Evolutionary conservation across 805 yeast species (phyloP).

Genomic region (Metschnikowia lochheadii): DNA sequence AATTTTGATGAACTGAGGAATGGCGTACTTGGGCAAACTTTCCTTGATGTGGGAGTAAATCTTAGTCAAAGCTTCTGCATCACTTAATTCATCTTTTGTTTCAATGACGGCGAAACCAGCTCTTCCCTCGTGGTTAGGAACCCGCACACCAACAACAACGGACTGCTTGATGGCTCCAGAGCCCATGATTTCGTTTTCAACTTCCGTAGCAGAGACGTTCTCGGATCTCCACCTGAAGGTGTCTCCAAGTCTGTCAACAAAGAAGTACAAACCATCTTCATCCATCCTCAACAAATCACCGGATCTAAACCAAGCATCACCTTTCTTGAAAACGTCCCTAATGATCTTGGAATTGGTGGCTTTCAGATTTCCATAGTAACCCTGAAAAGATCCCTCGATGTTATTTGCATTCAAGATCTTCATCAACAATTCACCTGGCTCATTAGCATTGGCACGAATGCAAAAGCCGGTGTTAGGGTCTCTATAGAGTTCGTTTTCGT

Average conservation of each 20-base stretch:
- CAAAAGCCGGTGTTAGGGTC: slow-evolving; percentile 64
- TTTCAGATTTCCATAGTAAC: slow-evolving; percentile 73
- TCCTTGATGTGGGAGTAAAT: slow-evolving; percentile 26
- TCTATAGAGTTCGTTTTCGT: slow-evolving; percentile 66
- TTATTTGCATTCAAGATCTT: slow-evolving; percentile 59
- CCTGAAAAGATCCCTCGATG: slow-evolving; percentile 78
- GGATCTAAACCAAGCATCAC: slow-evolving; percentile 88
- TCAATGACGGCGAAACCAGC: slow-evolving; percentile 86
- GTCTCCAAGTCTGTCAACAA: slow-evolving; percentile 91
- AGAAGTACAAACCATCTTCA: slow-evolving; percentile 64
- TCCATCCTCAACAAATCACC: slow-evolving; percentile 80
- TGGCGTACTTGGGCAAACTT: slow-evolving; percentile 75
- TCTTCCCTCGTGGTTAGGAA: slow-evolving; percentile 88
- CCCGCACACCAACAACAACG: slow-evolving; percentile 82
- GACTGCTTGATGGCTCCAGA: slow-evolving; percentile 52
- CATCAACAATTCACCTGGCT: slow-evolving; percentile 88
- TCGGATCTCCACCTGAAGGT: slow-evolving; percentile 97
- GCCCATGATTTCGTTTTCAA: slow-evolving; percentile 67
- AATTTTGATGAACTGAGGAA: slow-evolving; percentile 78
- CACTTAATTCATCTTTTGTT: slow-evolving; percentile 35
- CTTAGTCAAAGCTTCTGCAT: slow-evolving; percentile 22
- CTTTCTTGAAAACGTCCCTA: slow-evolving; percentile 69
- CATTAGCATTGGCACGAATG: slow-evolving; percentile 47
- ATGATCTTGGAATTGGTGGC: slow-evolving; percentile 78
- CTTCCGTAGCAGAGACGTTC: slow-evolving; percentile 90